phyloP scores from a whole-genome alignment of 805 yeast genomes.

The Starmerella stellata region DNA sequence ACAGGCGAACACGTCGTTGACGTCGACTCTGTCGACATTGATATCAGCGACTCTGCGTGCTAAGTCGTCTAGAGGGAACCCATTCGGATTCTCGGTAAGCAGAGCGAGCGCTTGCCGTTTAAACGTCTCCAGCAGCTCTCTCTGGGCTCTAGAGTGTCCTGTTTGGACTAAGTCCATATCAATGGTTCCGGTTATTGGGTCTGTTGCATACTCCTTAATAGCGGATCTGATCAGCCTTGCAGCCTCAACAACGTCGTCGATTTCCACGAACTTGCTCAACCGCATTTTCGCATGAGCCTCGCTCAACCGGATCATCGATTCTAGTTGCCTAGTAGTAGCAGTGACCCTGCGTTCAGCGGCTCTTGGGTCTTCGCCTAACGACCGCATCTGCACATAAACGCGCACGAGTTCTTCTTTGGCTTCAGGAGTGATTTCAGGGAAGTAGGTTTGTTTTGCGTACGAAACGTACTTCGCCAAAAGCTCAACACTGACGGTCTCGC shows the following conservation, averaged over 20 bases:
- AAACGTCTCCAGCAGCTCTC: constrained; percentile 12
- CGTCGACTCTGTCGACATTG: constrained; percentile 13
- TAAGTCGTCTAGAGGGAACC: constrained; percentile 14
- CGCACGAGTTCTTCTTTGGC: constrained; percentile 75
- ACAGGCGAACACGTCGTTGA: constrained; percentile 7
- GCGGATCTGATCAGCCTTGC: constrained; percentile 86
- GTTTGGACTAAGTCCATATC: constrained; percentile 96
- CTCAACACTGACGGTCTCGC: constrained; percentile 65
- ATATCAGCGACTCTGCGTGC: constrained; percentile 13
- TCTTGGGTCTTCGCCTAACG: constrained; percentile 78
- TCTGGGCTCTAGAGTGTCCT: constrained; percentile 74
- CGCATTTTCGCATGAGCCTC: constrained; percentile 98
- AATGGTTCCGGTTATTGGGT: constrained; percentile 88
- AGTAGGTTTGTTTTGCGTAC: constrained; percentile 71
- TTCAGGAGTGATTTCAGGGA: constrained; percentile 61
- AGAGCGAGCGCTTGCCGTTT: constrained; percentile 11
- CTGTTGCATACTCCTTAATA: constrained; percentile 94
- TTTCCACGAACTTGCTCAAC: constrained; percentile 48
- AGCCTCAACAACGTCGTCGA: constrained; percentile 78
- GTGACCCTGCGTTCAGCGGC: constrained; percentile 80
- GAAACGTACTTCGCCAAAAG: constrained; percentile 76
- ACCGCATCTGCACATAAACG: constrained; percentile 84
- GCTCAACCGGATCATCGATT: constrained; percentile 80
- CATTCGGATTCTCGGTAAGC: constrained; percentile 8
- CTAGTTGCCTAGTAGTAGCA: constrained; percentile 94